Evolutionary conservation across 225 moss, liverwort and hornwort genomes (phyloP).

Genomic region (Polytrichum formosum): DNA sequence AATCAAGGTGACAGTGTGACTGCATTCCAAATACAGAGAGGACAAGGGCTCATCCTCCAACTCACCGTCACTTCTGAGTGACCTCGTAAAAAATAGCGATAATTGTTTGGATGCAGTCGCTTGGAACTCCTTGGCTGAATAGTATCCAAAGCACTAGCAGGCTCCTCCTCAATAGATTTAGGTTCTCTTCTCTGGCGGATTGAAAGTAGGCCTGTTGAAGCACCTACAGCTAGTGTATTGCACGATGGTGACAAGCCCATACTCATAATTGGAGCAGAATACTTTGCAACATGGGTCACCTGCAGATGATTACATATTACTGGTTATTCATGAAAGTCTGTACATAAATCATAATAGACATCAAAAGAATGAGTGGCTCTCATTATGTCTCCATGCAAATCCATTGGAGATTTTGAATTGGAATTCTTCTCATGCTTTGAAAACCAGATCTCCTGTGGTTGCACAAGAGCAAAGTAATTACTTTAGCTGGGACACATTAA

Average conservation of each 20-base stretch:
- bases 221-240: slow-evolving; percentile 75
- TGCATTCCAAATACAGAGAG: no score
- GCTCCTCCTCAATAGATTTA: slow-evolving; percentile 25
- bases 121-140: slow-evolving; percentile 29
- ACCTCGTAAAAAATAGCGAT: slow-evolving; percentile 83
- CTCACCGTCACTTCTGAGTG: slow-evolving; percentile 70
- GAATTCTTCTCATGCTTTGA: no score
- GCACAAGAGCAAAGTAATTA: no score
- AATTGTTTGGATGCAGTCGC: slow-evolving; percentile 65
- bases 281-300: slow-evolving; percentile 87
- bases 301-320: slow-evolving; percentile 10
- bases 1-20: no score
- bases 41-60: not conserved
- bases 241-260: slow-evolving; percentile 74
- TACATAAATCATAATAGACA: no score
- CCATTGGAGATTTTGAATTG: no score
- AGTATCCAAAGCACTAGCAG: slow-evolving; percentile 32
- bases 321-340: not conserved
- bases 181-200: slow-evolving; percentile 53
- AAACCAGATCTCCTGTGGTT: no score
- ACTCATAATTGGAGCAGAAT: slow-evolving; percentile 75
- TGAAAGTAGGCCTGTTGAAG: slow-evolving; percentile 68
- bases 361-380: no score
- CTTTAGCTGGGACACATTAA: no score
- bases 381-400: no score